Evolutionary conservation across 805 yeast species (phyloP).

Genomic region (Yarrowia alimentaria): DNA sequence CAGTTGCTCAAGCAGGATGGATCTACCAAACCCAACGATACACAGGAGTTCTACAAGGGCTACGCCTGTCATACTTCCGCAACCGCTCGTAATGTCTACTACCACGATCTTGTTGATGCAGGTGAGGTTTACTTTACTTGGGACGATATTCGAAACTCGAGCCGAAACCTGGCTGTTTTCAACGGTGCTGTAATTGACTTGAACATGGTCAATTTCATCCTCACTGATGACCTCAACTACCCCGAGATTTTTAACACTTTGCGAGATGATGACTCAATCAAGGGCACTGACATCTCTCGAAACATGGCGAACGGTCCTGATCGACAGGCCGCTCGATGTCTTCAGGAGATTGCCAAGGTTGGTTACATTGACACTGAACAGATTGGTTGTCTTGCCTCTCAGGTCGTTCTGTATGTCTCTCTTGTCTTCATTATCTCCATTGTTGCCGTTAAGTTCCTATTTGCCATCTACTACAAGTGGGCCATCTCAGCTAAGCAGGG

Average conservation of each 20-base stretch:
- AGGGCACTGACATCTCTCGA: slow-evolving; percentile 81
- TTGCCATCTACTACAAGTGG: slow-evolving; percentile 93
- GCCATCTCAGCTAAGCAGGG: slow-evolving; percentile 76
- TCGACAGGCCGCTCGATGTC: slow-evolving; percentile 73
- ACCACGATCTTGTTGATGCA: slow-evolving; percentile 44
- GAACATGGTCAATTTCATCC: slow-evolving; percentile 72
- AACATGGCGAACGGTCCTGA: slow-evolving; percentile 63
- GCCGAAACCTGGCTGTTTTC: slow-evolving; percentile 80
- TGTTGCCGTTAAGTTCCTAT: slow-evolving; percentile 69
- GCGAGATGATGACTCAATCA: slow-evolving; percentile 51
- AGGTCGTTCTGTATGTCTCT: slow-evolving; percentile 75
- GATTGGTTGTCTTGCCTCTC: slow-evolving; percentile 90
- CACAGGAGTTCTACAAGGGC: slow-evolving; percentile 67
- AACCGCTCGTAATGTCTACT: slow-evolving; percentile 66
- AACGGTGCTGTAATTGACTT: slow-evolving; percentile 87
- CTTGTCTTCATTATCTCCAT: slow-evolving; percentile 81
- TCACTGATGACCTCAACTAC: slow-evolving; percentile 62
- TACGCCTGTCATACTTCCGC: slow-evolving; percentile 88
- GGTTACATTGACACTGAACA: slow-evolving; percentile 87
- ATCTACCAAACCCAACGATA: slow-evolving; percentile 60
- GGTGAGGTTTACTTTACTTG: slow-evolving; percentile 77
- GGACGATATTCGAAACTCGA: slow-evolving; percentile 71
- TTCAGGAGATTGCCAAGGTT: slow-evolving; percentile 80
- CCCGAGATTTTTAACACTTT: slow-evolving; percentile 71
- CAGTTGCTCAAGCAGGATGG: slow-evolving; percentile 68